phyloP scores from a whole-genome alignment of 2,329 filamentous ascomycete genomes.

The Neophaeococcomyces aloes region DNA sequence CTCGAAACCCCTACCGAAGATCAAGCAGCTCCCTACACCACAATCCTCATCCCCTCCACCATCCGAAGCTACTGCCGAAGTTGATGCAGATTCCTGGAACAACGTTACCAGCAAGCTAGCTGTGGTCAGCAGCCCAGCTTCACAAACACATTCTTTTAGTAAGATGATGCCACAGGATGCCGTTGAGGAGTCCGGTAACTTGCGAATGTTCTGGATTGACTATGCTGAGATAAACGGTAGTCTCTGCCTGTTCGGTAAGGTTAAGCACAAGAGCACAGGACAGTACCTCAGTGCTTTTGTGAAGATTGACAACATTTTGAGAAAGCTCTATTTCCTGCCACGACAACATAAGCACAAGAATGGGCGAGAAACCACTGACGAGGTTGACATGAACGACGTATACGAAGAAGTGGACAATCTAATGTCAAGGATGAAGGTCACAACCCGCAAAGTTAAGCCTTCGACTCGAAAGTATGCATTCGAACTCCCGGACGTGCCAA shows the following conservation, averaged over 20 bases:
- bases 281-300: conserved; percentile 84
- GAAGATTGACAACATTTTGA: conserved; percentile 86
- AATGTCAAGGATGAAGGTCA: conserved; percentile 78
- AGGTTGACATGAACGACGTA: conserved; percentile 77
- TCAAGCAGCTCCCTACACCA: conserved; percentile 59
- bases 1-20: conserved; percentile 64
- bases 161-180: conserved; percentile 77
- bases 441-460: conserved; percentile 86
- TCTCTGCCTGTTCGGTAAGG: conserved; percentile 90
- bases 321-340: conserved; percentile 88
- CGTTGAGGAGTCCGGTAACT: conserved; percentile 84
- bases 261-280: conserved; percentile 73
- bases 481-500: conserved; percentile 75
- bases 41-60: conserved; percentile 60
- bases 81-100: conserved; percentile 83
- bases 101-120: conserved; percentile 77
- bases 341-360: conserved; percentile 51
- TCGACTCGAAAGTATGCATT: conserved; percentile 91
- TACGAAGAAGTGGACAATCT: conserved; percentile 79
- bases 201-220: conserved; percentile 95
- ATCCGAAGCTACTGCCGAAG: conserved; percentile 46
- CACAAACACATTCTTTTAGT: conserved; percentile 55
- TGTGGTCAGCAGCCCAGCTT: conserved; percentile 57
- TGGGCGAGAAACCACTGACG: conserved; percentile 61
- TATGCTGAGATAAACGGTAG: conserved; percentile 88